Evolutionary conservation across 1,139 yeast genomes (phyloP), one percentile per base, ranked within the genome.

Genomic region (Hyphopichia burtonii): DNA sequence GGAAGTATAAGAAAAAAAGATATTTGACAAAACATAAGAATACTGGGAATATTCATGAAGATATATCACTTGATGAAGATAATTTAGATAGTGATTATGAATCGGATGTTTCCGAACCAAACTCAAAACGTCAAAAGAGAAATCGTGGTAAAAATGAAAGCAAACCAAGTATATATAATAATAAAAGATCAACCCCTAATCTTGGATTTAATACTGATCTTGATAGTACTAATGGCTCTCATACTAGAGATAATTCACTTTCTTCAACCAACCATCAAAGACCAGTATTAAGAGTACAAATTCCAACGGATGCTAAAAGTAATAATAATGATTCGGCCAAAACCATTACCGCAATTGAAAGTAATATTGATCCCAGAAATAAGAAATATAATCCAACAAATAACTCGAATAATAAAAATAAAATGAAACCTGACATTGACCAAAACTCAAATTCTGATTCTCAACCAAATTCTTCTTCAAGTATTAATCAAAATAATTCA

Each of bases 231-330:
- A 37, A 12, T 33, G 17, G 17, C 4, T 9, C 41, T 23, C 40
- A 37, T 31, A 40, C 31, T 5, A 27, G 37, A 19, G 43, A 42
- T 22, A 31, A 33, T 15, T 39, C 44, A 10, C 14, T 31, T 2
- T 32, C 45, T 5, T 38, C 45, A 7, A 14, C 43, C 46, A 11
- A 14, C 17, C 38, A 36, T 28, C 67, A 66, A 27, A 57, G 82
- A 40, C 82, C 82, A 1, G 64, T 76, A 3, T 57, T 77, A 31
- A 54, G 82, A 40, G 81, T 77, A 11, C 80, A 75, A 55, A 76
- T 76, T 31, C 82, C 82, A 0, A 59, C 63, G 0, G 77, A 71
- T 50, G 54, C 71, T 7, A 68, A 67, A 44, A 37, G 40, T 15
- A 17, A 17, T 12, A 39, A 23, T 18, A 46, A 46, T 28, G 71